Evolutionary conservation across 768 basidiomycete genomes (phyloP).

Genomic region (Lactarius vividus): DNA sequence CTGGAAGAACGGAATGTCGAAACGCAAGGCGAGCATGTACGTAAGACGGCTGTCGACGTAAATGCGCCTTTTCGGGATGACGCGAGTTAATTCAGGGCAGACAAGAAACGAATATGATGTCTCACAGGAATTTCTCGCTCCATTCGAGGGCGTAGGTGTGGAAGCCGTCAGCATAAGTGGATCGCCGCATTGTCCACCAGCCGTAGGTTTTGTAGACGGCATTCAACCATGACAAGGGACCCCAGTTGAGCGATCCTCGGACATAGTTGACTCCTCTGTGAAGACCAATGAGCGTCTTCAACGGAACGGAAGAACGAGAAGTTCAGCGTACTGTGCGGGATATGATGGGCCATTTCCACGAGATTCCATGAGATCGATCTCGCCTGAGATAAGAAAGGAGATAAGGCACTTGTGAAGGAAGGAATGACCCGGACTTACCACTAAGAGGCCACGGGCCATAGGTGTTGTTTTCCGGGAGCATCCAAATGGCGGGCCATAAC

Average conservation of each 20-base stretch:
- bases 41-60: conserved; percentile 84
- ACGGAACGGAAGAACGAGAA: neutral
- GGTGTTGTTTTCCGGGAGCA: conserved; percentile 64
- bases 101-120: conserved; percentile 4
- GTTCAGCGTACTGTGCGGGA: conserved; percentile 35
- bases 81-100: conserved; percentile 23
- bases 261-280: conserved; percentile 43
- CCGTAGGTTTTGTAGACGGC: conserved; percentile 67
- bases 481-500: conserved; percentile 81
- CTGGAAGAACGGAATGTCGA: conserved; percentile 77
- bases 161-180: conserved; percentile 67
- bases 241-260: conserved; percentile 50
- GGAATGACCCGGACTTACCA: conserved; percentile 39
- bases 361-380: conserved; percentile 68
- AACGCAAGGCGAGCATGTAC: conserved; percentile 64
- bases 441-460: conserved; percentile 70
- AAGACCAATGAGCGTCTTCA: conserved; percentile 11
- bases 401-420: conserved; percentile 18
- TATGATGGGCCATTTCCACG: conserved; percentile 58
- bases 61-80: conserved; percentile 49
- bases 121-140: conserved; percentile 76
- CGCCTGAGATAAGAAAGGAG: conserved; percentile 43
- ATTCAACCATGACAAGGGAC: conserved; percentile 43
- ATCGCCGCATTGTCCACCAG: conserved; percentile 66
- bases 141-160: conserved; percentile 86